Base-by-base conservation (phyloP, 345 rosid genomes). In the Tarenaya hassleriana region DNA sequence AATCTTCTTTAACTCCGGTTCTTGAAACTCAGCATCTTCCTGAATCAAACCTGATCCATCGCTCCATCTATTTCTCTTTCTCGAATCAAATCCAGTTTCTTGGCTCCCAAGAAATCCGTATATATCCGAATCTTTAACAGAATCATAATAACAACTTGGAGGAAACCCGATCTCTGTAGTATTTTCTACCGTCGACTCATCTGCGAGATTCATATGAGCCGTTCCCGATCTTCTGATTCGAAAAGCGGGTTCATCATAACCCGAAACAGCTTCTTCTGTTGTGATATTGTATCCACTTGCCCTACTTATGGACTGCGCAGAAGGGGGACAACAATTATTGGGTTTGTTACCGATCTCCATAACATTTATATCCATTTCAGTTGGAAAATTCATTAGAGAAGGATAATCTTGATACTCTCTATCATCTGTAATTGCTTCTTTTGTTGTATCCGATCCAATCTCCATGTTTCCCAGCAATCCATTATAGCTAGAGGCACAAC, bases 1-100 rank as follows among this genome's bases (percentile, higher is more conserved):
- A 52, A 18, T 56, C 62, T 73, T 77, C 77, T 74, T 70, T 60
- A 50, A 16, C 15, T 27, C 63, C 34, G 68, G 74, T 63, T 75
- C 64, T 45, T 65, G 71, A 45, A 32, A 47, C 61, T 21, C 39
- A 52, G 3, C 15, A 19, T 24, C 14, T n/a, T n/a, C n/a, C n/a
- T n/a, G n/a, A n/a, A n/a, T n/a, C n/a, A n/a, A n/a, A n/a, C n/a
- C n/a, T n/a, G n/a, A n/a, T 16, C 27, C 55, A 32, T 60, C 57
- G 3, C 13, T 40, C 8, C 60, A 37, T 38, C 29, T 2, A 24
- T 18, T 41, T 58, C 70, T 58, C 44, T 65, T 52, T 52, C 50
- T 58, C 58, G 50, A 65, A 51, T 50, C 45, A 29, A 58, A 16
- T 54, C 43, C 33, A 52, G 27, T 40, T 47, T 52, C 70, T 47